These are phyloP conservation scores for Funneliformis geosporum DNA, from an alignment of 192 early-diverging fungal species.

Conservation along the genomic window DNA sequence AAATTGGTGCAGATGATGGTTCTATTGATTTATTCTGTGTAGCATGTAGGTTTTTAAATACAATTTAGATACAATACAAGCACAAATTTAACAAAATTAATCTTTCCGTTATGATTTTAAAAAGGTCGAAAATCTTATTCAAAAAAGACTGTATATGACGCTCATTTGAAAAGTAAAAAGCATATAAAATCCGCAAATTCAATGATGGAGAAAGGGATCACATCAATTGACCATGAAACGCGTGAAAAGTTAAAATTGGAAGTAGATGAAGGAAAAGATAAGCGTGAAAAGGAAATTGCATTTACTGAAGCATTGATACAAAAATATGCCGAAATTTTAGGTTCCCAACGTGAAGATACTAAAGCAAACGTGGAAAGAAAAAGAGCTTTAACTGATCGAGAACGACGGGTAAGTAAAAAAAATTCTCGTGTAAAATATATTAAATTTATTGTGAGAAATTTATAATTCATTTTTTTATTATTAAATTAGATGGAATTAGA, in stretches of 20 bases:
- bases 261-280: constrained; percentile 45
- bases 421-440: neutral
- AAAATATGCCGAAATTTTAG: constrained; percentile 59
- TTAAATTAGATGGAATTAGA: constrained; percentile 60
- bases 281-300: constrained; percentile 63
- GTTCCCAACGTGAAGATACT: constrained; percentile 72
- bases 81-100: neutral
- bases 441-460: constrained; percentile 4
- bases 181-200: constrained; percentile 80
- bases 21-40: constrained; percentile 66
- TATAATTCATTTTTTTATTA: neutral
- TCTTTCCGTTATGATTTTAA: neutral
- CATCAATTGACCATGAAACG: constrained; percentile 29
- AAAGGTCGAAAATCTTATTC: constrained; percentile 76
- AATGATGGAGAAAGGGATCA: constrained; percentile 39
- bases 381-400: constrained; percentile 87
- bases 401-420: constrained; percentile 60
- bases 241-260: constrained; percentile 36
- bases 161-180: constrained; percentile 87
- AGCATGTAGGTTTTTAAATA: constrained; percentile 51
- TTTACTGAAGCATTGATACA: constrained; percentile 61
- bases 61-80: constrained; percentile 9
- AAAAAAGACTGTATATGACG: constrained; percentile 82
- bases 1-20: constrained; percentile 40
- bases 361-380: constrained; percentile 87